Percentiles rank a stretch among this genome's conserved stretches.
These are phyloP conservation scores for Tylopilus rubrobrunneus DNA, from an alignment of 768 basidiomycete genomes.

Conservation along the genomic window DNA sequence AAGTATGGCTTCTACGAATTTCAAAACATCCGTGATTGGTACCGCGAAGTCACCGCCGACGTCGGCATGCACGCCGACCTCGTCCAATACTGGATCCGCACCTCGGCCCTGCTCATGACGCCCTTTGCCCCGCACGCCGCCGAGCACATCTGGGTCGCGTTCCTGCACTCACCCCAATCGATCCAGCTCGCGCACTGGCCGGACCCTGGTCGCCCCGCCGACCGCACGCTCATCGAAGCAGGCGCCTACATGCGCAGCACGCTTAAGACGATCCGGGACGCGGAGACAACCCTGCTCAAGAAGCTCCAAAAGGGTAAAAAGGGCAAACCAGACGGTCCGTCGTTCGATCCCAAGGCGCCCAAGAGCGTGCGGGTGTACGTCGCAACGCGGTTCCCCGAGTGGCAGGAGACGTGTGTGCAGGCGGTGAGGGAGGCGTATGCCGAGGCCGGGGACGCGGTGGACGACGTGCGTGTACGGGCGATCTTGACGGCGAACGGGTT, in stretches of 20 bases:
- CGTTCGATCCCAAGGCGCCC: conserved; percentile 81
- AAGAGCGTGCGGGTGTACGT: conserved; percentile 89
- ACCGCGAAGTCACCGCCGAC: conserved; percentile 87
- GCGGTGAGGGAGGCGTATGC: conserved; percentile 67
- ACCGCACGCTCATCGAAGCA: conserved; percentile 65
- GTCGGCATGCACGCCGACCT: conserved; percentile 91
- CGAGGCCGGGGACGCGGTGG: conserved; percentile 57
- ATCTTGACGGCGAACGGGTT: conserved; percentile 66
- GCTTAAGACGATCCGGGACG: conserved; percentile 89
- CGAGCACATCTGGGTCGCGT: conserved; percentile 80
- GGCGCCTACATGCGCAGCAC: conserved; percentile 84
- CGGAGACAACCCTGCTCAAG: conserved; percentile 76
- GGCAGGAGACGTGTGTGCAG: conserved; percentile 85
- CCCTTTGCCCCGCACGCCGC: conserved; percentile 94
- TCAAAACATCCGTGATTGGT: conserved; percentile 91
- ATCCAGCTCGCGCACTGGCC: conserved; percentile 88
- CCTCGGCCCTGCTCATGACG: conserved; percentile 72
- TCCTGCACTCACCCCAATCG: conserved; percentile 70
- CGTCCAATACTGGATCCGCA: conserved; percentile 79
- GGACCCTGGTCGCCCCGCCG: conserved; percentile 52
- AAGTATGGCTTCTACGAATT: conserved; percentile 96
- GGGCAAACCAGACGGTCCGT: conserved; percentile 38
- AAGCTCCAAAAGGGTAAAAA: conserved; percentile 77
- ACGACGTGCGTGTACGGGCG: conserved; percentile 76
- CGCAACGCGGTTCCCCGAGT: conserved; percentile 85